phyloP scores from a whole-genome alignment of 345 rosid species.

The Sisymbrium irio region DNA sequence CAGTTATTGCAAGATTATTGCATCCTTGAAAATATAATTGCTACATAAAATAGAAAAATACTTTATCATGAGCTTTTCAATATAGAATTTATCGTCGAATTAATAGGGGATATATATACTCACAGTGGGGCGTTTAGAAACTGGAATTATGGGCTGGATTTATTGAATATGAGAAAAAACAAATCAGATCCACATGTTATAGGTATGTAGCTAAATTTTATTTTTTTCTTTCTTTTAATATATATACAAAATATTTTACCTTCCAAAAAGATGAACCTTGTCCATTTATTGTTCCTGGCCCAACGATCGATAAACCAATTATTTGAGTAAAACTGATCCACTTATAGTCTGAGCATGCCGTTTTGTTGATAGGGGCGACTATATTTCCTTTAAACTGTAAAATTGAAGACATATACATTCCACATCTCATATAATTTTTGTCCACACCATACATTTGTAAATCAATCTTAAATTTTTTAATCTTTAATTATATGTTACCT shows the following conservation, averaged over 20 bases:
- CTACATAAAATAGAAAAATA: background rate
- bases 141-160: background rate
- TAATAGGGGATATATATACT: conserved; percentile 5
- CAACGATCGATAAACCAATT: background rate
- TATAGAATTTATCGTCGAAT: background rate
- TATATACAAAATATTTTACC: background rate
- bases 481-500: conserved; percentile 37
- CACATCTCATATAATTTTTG: background rate
- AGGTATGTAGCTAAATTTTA: background rate
- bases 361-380: conserved; percentile 13
- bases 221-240: background rate
- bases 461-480: background rate
- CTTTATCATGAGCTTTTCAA: background rate
- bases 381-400: conserved; percentile 12
- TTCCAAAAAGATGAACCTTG: conserved; percentile 30
- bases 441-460: background rate
- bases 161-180: background rate
- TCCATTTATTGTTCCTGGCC: conserved; percentile 25
- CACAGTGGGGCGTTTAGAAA: conserved; percentile 23
- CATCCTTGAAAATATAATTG: conserved; percentile 31
- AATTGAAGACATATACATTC: background rate
- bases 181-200: background rate
- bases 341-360: background rate
- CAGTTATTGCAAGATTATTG: conserved; percentile 24
- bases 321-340: conserved; percentile 1